Evolutionary conservation across 306 rosid species (phyloP).

Genomic region (Ochetophila trinervis): DNA sequence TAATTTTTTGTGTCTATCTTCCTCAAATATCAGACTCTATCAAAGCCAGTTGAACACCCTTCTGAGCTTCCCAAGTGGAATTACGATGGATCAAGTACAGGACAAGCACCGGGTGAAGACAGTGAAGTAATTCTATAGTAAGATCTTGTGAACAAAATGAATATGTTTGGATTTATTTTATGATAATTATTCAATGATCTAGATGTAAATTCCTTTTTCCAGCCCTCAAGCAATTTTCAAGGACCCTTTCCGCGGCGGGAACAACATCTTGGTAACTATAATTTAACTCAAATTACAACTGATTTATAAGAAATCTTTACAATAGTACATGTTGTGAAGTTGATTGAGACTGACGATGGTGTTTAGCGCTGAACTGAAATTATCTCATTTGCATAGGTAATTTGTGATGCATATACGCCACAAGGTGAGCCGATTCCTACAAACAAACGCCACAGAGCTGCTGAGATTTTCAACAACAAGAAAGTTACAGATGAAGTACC

Average conservation of each 20-base stretch:
- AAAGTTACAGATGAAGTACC: slow-evolving; percentile 79
- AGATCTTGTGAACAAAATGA: slow-evolving; percentile 35
- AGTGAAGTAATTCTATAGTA: slow-evolving; percentile 99
- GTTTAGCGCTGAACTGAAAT: slow-evolving; percentile 16
- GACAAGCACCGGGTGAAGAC: slow-evolving; percentile 98
- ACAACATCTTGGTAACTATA: slow-evolving; percentile 84
- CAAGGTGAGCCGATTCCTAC: slow-evolving; percentile 94
- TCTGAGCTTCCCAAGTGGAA: slow-evolving; percentile 99
- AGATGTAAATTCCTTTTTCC: slow-evolving; percentile 17
- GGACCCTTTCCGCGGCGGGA: slow-evolving; percentile 98
- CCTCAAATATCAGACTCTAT: slow-evolving; percentile 58
- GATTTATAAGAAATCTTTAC: not conserved
- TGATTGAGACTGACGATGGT: slow-evolving; percentile 16
- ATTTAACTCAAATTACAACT: slow-evolving; percentile 8
- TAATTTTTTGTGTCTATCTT: slow-evolving; percentile 13
- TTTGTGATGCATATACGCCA: slow-evolving; percentile 90
- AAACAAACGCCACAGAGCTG: slow-evolving; percentile 86
- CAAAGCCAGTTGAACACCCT: slow-evolving; percentile 88
- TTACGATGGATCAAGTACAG: slow-evolving; percentile 98
- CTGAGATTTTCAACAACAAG: slow-evolving; percentile 72
- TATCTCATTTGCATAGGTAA: slow-evolving; percentile 50
- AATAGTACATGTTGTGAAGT: not conserved
- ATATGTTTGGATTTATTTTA: not conserved
- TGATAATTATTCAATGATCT: slow-evolving; percentile 20
- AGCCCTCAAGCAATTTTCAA: slow-evolving; percentile 96